phyloP scores from a whole-genome alignment of 2,329 filamentous ascomycete genomes.

The Aspergillus sp. region DNA sequence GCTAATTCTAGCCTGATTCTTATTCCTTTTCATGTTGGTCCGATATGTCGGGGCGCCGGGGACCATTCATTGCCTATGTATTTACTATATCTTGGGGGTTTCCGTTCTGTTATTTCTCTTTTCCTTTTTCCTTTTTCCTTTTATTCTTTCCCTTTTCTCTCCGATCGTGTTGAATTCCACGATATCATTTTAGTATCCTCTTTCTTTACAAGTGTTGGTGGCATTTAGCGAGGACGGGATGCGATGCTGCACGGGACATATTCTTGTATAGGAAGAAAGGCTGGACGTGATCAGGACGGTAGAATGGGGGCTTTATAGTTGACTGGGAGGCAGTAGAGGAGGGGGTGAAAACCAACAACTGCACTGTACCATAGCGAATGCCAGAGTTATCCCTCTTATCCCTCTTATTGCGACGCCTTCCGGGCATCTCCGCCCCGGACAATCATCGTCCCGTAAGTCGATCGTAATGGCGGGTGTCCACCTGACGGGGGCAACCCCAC shows the following conservation, averaged over 20 bases:
- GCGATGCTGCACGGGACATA: slow-evolving; percentile 8
- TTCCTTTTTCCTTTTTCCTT: not conserved
- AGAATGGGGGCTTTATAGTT: not conserved
- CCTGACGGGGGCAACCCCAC: slow-evolving; percentile 21
- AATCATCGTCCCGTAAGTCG: not conserved
- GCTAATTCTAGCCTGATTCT: slow-evolving; percentile 5
- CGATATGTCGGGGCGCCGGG: slow-evolving; percentile 14
- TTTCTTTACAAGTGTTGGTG: too few species aligned
- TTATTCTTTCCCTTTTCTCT: not conserved
- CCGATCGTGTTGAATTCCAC: not conserved
- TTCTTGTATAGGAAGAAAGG: slow-evolving; percentile 10
- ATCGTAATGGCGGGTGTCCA: slow-evolving; percentile 7
- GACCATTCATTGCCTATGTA: slow-evolving; percentile 27
- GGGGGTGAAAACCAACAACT: not conserved
- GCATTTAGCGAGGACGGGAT: too few species aligned
- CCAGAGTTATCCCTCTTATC: not conserved
- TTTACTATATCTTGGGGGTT: slow-evolving; percentile 21
- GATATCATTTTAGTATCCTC: too few species aligned
- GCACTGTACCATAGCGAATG: slow-evolving; percentile 10
- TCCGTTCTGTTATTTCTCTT: not conserved
- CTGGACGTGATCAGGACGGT: not conserved
- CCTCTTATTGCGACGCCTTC: not conserved
- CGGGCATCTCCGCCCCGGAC: not conserved
- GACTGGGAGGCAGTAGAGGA: not conserved
- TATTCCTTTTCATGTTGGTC: slow-evolving; percentile 6